These are phyloP conservation scores for Amylocystis lapponica DNA, from an alignment of 768 basidiomycete species.

Conservation along the genomic window DNA sequence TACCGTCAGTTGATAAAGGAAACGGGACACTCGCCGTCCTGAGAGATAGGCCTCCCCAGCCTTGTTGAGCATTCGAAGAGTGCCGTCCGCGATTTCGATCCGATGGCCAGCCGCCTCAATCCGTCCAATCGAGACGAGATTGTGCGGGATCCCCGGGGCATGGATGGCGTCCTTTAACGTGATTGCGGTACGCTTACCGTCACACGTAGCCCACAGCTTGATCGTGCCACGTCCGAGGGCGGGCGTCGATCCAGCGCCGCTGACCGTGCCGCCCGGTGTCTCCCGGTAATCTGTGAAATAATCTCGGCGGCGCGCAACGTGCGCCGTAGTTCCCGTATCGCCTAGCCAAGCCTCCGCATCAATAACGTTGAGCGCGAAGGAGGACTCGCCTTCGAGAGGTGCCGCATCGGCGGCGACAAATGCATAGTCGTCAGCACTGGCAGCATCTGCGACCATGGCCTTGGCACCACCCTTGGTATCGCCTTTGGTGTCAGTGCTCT, in stretches of 20 bases:
- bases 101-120: conserved; percentile 5
- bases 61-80: not conserved
- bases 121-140: conserved; percentile 11
- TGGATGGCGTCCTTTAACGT: conserved; percentile 9
- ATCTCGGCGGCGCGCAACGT: conserved; percentile 1
- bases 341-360: conserved; percentile 9
- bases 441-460: not conserved
- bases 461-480: not conserved
- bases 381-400: not conserved
- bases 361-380: conserved; percentile 1
- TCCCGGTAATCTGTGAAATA: conserved; percentile 4
- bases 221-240: conserved; percentile 11
- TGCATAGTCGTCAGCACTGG: conserved; percentile 1
- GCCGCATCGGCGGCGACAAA: conserved; percentile 1
- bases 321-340: conserved; percentile 8
- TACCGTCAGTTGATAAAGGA: conserved; percentile 4
- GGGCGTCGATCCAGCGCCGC: conserved; percentile 10
- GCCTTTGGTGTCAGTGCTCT: not conserved
- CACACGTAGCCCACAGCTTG: not conserved
- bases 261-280: conserved; percentile 3
- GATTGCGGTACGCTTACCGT: not conserved
- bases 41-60: not conserved
- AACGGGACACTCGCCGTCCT: conserved; percentile 2
- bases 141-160: conserved; percentile 9
- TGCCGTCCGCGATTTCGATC: conserved; percentile 1